Percentiles rank a stretch among this genome's conserved stretches.
These are phyloP conservation scores for Haplographium delicatum DNA, from an alignment of 495 filamentous ascomycete species.

Conservation along the genomic window DNA sequence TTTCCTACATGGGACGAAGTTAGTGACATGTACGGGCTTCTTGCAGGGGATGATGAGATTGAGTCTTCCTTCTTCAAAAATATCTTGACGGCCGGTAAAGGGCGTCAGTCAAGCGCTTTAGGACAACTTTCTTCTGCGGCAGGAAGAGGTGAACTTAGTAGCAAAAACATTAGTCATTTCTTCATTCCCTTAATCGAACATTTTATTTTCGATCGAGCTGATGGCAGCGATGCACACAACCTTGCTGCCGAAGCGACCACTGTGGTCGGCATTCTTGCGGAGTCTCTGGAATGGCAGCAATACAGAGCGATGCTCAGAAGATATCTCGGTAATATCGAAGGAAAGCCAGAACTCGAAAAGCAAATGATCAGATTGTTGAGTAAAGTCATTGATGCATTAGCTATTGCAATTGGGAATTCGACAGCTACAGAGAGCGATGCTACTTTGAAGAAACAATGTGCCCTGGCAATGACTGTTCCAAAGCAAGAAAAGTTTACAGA, in stretches of 20 bases:
- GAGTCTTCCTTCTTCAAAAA: conserved; percentile 94
- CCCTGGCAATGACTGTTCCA: conserved; percentile 62
- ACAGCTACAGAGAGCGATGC: conserved; percentile 22
- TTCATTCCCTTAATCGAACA: conserved; percentile 91
- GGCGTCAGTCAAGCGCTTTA: conserved; percentile 78
- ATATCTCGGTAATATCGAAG: conserved; percentile 72
- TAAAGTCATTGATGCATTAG: conserved; percentile 70
- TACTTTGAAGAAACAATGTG: conserved; percentile 27
- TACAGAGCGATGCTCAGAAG: conserved; percentile 76
- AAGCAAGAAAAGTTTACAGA: conserved; percentile 61
- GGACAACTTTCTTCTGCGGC: conserved; percentile 67
- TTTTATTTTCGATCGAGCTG: conserved; percentile 77
- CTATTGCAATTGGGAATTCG: conserved; percentile 36
- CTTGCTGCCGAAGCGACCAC: conserved; percentile 74
- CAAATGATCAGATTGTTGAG: conserved; percentile 78
- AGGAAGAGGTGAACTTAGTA: conserved; percentile 53
- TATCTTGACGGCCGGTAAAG: conserved; percentile 83
- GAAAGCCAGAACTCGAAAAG: conserved; percentile 79
- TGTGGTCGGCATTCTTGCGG: conserved; percentile 66
- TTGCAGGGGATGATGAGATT: conserved; percentile 67
- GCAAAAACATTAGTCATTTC: conserved; percentile 75
- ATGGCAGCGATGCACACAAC: conserved; percentile 74
- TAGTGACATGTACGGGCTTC: conserved; percentile 67
- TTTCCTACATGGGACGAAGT: conserved; percentile 65
- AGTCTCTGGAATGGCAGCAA: conserved; percentile 85